Base-by-base conservation (phyloP, 1,139 yeast species). In the Yamadazyma diospyri region DNA sequence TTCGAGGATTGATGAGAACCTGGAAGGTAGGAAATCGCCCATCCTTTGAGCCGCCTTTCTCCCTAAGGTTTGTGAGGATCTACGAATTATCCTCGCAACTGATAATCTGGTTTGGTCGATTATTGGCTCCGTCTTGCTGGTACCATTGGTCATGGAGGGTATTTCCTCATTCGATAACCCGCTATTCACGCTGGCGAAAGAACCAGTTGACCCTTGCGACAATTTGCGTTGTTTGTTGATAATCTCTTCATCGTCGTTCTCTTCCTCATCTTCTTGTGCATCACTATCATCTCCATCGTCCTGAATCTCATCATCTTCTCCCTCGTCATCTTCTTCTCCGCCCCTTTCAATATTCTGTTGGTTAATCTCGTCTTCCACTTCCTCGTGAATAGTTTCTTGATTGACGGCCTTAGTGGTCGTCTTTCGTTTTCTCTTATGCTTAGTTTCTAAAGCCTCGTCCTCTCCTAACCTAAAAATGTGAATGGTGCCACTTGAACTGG, bases 401-500 rank as follows among this genome's bases (percentile, higher is more conserved):
- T 43, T 51, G n/a, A 51, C 50, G 35, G 45, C 44, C 29, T 36
- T 48, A 28, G 41, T 55, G 25, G 47, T 45, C 17, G 29, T 34
- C 16, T 48, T 50, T 26, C 52, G 48, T 34, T 59, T 62, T 31
- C 55, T 50, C 35, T 55, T 59, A 35, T 65, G 72, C 43, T 66
- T 68, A 32, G 49, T 63, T 25, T 59, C 69, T 31, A 73, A 59
- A 0, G 78, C 69, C 50, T 76, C 81, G 24, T 74, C 79, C 40
- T 72, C 78, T 0, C 84, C 81, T 26, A 83, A 55, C 38, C 88
- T 72, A 65, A 92, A 92, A 15, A 92, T 78, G 55, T 92, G 98
- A 10, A 92, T 95, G 0, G 98, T 92, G 38, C 85, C 94, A 21
- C 95, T 86, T 1, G 97, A 84, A 28, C 94, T 82, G 17, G 94